Evolutionary conservation across 2,329 filamentous ascomycete species (phyloP), one percentile per base, ranked within the genome.

Genomic region (Fusarium gaditjirri): DNA sequence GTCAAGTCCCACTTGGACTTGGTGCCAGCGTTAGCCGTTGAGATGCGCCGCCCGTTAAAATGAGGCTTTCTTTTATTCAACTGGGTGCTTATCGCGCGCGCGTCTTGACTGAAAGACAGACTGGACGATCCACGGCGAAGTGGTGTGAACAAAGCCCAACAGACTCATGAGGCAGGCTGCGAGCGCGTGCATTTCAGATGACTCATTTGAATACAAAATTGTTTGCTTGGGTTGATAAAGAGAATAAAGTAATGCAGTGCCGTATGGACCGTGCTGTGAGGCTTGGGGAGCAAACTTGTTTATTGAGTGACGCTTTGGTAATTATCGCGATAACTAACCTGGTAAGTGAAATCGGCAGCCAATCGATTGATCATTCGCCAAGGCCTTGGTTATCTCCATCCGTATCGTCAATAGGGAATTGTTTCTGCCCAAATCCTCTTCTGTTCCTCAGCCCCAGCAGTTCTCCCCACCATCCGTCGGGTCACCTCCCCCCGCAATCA

Each of bases 401-500:
- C 6, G 16, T 33, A 19, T 25, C 46, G 10, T 52, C n/a, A 25
- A 27, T n/a, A 8, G 27, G 19, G 5, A 33, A 43, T 21, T 5
- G 10, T 14, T 16, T 55, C 29, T 19, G 17, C 31, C 68, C 68
- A 71, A 8, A 71, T 68, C 8, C 52, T 54, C 67, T 43, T 11
- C 68, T 55, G 33, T 71, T 71, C 8, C 17, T 50, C 21, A 70
- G 9, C 4, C 67, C 61, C 6, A 21, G 43, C 6, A 66, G 2
- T 10, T 19, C 43, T 6, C 12, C 27, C 54, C 35, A 36, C 7
- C 57, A n/a, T n/a, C n/a, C n/a, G 25, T 21, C 39, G n/a, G 21
- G 11, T 35, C 17, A 65, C n/a, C 11, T 65, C 53, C 11, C 36
- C 46, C 16, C 44, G 56, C 29, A 59, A 16, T 21, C 29, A n/a